Conservation (phyloP, 441 rosid species). For the Hura crepitans region DNA sequence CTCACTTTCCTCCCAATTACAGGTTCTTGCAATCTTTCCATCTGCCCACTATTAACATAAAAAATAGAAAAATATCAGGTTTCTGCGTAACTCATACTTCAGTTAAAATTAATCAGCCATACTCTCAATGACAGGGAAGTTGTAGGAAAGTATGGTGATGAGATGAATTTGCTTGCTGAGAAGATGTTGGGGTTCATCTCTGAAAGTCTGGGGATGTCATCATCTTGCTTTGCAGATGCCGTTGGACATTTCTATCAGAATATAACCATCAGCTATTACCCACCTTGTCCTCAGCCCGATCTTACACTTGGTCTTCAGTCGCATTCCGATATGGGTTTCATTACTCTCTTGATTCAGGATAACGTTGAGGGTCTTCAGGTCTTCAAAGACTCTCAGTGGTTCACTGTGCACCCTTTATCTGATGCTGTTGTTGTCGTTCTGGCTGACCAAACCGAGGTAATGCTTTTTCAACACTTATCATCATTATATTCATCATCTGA, state of each 20-base stretch:
- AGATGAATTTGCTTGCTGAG: constrained; percentile 52
- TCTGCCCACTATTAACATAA: background rate
- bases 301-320: constrained; percentile 86
- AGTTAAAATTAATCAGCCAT: background rate
- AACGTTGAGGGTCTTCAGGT: constrained; percentile 82
- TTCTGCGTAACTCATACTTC: background rate
- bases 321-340: constrained; percentile 78
- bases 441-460: constrained; percentile 85
- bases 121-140: constrained; percentile 37
- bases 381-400: constrained; percentile 60
- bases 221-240: constrained; percentile 48
- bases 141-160: constrained; percentile 51
- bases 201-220: constrained; percentile 51
- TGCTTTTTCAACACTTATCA: background rate
- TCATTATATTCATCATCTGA: background rate
- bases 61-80: too few species aligned
- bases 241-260: constrained; percentile 81
- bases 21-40: constrained; percentile 31
- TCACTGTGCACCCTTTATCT: constrained; percentile 52
- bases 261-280: constrained; percentile 77
- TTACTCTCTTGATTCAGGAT: constrained; percentile 82
- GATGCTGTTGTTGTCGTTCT: constrained; percentile 62
- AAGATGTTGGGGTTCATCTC: constrained; percentile 59
- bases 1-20: constrained; percentile 56
- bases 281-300: constrained; percentile 85